Evolutionary conservation across 371 early-diverging fungal species (phyloP).

Genomic region (Conidiobolus incongruus): DNA sequence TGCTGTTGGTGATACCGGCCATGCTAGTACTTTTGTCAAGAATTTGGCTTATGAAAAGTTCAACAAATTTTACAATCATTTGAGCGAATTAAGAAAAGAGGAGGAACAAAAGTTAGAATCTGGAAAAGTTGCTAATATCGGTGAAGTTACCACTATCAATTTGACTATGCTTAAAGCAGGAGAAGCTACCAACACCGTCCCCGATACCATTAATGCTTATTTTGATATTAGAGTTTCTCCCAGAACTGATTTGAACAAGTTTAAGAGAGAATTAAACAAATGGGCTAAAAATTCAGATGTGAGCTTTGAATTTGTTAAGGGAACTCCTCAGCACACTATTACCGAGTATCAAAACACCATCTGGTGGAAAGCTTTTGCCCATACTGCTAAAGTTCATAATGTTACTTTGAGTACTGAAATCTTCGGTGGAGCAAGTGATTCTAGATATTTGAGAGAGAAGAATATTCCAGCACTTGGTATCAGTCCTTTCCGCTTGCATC

Average conservation of each 20-base stretch:
- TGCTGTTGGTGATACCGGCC: slow-evolving; percentile 38
- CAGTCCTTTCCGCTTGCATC: slow-evolving; percentile 36
- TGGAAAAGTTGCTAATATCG: slow-evolving; percentile 15
- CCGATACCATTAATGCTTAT: slow-evolving; percentile 25
- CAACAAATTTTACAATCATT: slow-evolving; percentile 6
- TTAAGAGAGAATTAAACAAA: slow-evolving; percentile 19
- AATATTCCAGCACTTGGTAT: slow-evolving; percentile 42
- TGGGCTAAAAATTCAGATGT: slow-evolving; percentile 7
- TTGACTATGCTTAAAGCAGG: slow-evolving; percentile 10
- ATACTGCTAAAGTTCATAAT: neutral
- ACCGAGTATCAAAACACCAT: slow-evolving; percentile 20
- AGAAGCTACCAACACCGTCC: slow-evolving; percentile 41
- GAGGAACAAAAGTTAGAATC: slow-evolving; percentile 14
- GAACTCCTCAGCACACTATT: slow-evolving; percentile 15
- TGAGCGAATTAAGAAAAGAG: slow-evolving; percentile 13
- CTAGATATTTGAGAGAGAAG: slow-evolving; percentile 35
- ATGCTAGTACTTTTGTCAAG: slow-evolving; percentile 45
- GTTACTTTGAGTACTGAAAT: slow-evolving; percentile 31
- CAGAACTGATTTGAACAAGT: slow-evolving; percentile 20
- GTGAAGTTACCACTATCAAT: slow-evolving; percentile 57
- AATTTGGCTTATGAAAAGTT: slow-evolving; percentile 41
- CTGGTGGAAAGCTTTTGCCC: slow-evolving; percentile 32
- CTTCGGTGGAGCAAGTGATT: slow-evolving; percentile 59
- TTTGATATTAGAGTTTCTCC: slow-evolving; percentile 55
- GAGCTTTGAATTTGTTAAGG: slow-evolving; percentile 16